Evolutionary conservation across 2,329 filamentous ascomycete genomes (phyloP), one percentile per base, ranked within the genome.

Genomic region (Botryotinia narcissicola): DNA sequence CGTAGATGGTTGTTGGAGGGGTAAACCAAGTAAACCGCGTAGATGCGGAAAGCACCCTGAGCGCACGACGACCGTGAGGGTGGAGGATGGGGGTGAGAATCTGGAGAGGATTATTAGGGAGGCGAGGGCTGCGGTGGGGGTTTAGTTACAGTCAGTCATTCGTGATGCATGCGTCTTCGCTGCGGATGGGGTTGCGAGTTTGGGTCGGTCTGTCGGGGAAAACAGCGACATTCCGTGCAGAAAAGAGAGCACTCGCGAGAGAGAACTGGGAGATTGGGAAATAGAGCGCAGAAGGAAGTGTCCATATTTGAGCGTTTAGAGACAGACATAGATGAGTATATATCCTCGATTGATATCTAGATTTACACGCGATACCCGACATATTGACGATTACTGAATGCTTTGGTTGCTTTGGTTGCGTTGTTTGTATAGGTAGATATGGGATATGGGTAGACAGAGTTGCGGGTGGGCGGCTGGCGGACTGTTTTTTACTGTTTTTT

Each of bases 1-100:
- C 10, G 85, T 84, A 79, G 79, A 83, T 37, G 86, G 85, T 73
- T 91, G 89, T 82, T 89, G 86, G 79, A 86, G 88, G 80, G 88
- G 86, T 78, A 90, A 87, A 68, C 89, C 89, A 25, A 87, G 86
- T 77, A 87, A 90, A 76, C 85, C 86, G 40, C 83, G 84, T 73
- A 84, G 87, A 40, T 91, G 89, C 77, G 89, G 89, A 14, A 84
- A 89, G 35, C 89, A 90, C 63, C 79, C 79, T 4, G 71, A 78
- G 37, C 75, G 79, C 59, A 80, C 79, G 35, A 79, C 77, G 12
- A 77, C 78, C 18, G 72, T 77, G 54, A 76, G 78, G 61, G 77
- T 77, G 66, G 77, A 77, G 68, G 76, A 78, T 73, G 70, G 62
- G 12, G 54, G 44, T 7, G 59, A 68, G 32, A 66, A 68, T 42